Percentiles rank a stretch among this genome's conserved stretches.
Evolutionary conservation across 2,329 filamentous ascomycete species (phyloP).

Genomic region (Penicillium sp.): DNA sequence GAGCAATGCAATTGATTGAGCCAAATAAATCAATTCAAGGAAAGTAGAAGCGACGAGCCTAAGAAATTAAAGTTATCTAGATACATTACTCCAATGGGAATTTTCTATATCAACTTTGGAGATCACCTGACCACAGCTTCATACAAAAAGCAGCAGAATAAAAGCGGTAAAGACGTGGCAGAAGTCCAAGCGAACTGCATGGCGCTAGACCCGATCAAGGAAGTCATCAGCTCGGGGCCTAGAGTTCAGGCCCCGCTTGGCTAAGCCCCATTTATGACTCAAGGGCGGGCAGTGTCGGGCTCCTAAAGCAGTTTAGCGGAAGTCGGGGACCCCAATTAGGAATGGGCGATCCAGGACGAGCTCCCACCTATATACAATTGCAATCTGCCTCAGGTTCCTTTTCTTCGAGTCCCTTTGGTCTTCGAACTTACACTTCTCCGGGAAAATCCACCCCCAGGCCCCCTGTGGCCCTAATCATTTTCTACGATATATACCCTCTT

Average conservation of each 20-base stretch:
- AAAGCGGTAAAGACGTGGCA: neutral
- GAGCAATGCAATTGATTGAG: too few species aligned
- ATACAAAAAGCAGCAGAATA: neutral
- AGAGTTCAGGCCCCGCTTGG: neutral
- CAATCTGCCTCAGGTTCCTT: slow-evolving; percentile 24
- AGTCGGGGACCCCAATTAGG: slow-evolving; percentile 31
- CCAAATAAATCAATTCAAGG: too few species aligned
- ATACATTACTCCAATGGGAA: too few species aligned
- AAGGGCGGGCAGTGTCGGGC: slow-evolving; percentile 6
- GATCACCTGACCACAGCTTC: neutral
- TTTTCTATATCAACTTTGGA: neutral
- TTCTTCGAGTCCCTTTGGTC: slow-evolving; percentile 5
- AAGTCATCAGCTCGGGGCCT: neutral
- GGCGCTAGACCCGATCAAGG: neutral
- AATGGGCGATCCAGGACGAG: slow-evolving; percentile 2
- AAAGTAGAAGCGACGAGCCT: too few species aligned
- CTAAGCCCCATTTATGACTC: slow-evolving; percentile 4
- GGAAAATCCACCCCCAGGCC: neutral
- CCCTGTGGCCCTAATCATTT: neutral
- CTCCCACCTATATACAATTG: slow-evolving; percentile 5
- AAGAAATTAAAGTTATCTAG: too few species aligned
- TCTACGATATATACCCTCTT: neutral
- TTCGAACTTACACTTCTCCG: slow-evolving; percentile 1
- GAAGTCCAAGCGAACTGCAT: neutral
- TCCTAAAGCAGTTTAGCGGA: slow-evolving; percentile 27